These are phyloP conservation scores for Penicillium lagena DNA, from an alignment of 495 filamentous ascomycete genomes.

Conservation along the genomic window DNA sequence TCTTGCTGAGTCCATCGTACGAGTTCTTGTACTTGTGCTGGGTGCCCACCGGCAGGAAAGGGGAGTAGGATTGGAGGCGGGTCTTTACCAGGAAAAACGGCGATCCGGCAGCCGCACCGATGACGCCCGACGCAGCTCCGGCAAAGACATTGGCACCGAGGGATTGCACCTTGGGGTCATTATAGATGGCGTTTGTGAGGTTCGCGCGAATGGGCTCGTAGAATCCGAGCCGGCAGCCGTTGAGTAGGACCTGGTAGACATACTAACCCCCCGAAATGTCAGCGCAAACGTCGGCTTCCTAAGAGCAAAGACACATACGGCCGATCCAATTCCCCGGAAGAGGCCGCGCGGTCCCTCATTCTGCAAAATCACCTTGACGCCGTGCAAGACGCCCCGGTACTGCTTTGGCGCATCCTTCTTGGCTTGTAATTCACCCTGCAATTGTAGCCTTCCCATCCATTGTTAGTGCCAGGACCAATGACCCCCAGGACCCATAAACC, in stretches of 20 bases:
- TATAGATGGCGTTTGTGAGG: constrained; percentile 60
- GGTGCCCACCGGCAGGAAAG: constrained; percentile 90
- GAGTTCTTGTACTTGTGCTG: constrained; percentile 90
- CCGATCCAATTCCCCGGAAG: constrained; percentile 83
- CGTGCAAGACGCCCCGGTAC: constrained; percentile 91
- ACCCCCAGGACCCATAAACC: background rate
- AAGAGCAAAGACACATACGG: constrained; percentile 42
- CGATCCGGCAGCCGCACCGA: constrained; percentile 84
- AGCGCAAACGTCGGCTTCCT: background rate
- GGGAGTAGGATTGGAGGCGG: constrained; percentile 87
- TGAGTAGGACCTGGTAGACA: constrained; percentile 93
- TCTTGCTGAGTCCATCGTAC: constrained; percentile 71
- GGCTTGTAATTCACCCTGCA: constrained; percentile 90
- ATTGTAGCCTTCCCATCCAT: constrained; percentile 60
- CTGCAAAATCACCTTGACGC: constrained; percentile 79
- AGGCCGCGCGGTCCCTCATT: constrained; percentile 87
- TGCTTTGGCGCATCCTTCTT: constrained; percentile 76
- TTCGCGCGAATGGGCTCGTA: constrained; percentile 85
- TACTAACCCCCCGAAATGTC: constrained; percentile 46
- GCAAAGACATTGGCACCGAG: constrained; percentile 88
- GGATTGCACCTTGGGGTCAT: constrained; percentile 67
- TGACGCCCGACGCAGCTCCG: constrained; percentile 78
- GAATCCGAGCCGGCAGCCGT: constrained; percentile 94
- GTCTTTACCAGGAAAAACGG: constrained; percentile 99
- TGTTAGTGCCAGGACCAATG: background rate